A percentile compares a stretch with the other conserved stretches of the same genome.
Conservation (phyloP, 768 basidiomycete genomes). For the Suillus subaureus region DNA sequence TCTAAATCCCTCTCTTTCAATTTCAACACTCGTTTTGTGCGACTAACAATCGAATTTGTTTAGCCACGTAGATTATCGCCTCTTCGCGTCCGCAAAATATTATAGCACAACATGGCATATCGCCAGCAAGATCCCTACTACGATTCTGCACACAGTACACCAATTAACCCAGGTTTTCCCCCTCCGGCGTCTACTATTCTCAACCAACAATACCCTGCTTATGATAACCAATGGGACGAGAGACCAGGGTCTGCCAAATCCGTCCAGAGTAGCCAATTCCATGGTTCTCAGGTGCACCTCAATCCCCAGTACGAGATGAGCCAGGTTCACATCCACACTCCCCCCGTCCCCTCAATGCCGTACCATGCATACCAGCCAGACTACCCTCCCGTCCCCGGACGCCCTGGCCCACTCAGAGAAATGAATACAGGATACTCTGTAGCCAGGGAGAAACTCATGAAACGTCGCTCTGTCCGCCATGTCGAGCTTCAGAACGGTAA, state of each 20-base stretch:
- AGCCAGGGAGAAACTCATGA: conserved; percentile 81
- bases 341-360: conserved; percentile 58
- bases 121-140: conserved; percentile 56
- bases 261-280: conserved; percentile 58
- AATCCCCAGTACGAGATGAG: conserved; percentile 62
- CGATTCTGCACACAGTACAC: conserved; percentile 22
- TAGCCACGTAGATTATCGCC: conserved; percentile 2
- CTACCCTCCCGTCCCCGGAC: conserved; percentile 60
- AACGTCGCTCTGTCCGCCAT: conserved; percentile 74
- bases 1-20: background rate
- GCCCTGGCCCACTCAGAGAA: conserved; percentile 49
- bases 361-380: conserved; percentile 46
- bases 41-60: background rate
- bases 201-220: conserved; percentile 46
- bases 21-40: conserved; percentile 2
- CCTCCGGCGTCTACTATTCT: conserved; percentile 26
- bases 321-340: conserved; percentile 42
- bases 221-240: conserved; percentile 47
- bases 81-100: background rate
- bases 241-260: conserved; percentile 54
- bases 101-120: conserved; percentile 50
- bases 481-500: conserved; percentile 84
- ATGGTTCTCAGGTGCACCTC: conserved; percentile 74
- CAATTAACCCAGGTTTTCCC: conserved; percentile 39
- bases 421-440: conserved; percentile 61